Percentiles rank a stretch among this genome's conserved stretches.
Conservation (phyloP, 2,329 filamentous ascomycete species). For the Westerdykella aurantiaca region DNA sequence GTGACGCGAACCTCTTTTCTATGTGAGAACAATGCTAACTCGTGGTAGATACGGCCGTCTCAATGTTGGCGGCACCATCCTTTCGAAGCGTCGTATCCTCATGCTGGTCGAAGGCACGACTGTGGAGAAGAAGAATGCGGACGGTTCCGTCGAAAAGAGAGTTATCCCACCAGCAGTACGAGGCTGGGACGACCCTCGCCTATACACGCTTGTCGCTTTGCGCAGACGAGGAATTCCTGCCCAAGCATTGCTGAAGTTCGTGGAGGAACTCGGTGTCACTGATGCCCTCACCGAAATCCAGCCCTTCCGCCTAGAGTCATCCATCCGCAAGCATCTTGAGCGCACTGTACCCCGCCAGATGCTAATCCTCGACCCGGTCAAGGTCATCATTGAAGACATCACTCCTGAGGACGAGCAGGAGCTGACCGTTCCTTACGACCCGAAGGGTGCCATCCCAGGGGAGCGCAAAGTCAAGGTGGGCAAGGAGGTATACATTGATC, state of each 20-base stretch:
- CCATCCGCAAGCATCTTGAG: constrained; percentile 80
- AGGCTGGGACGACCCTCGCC: constrained; percentile 84
- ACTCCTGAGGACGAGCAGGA: constrained; percentile 60
- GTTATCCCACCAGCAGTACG: constrained; percentile 56
- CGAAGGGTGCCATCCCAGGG: constrained; percentile 60
- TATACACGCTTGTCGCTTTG: constrained; percentile 82
- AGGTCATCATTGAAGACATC: constrained; percentile 76
- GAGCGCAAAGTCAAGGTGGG: constrained; percentile 60
- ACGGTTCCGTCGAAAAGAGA: constrained; percentile 36
- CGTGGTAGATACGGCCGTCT: constrained; percentile 54
- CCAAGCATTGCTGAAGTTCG: constrained; percentile 80
- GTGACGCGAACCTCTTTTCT: constrained; percentile 29
- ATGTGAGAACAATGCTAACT: constrained; percentile 8
- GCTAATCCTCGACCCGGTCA: constrained; percentile 81
- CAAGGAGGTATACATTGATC: constrained; percentile 77
- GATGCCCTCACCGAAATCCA: constrained; percentile 75
- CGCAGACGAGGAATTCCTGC: constrained; percentile 81
- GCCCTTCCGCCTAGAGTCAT: constrained; percentile 76
- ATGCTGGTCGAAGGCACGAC: constrained; percentile 66
- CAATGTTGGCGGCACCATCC: constrained; percentile 75
- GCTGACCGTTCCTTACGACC: constrained; percentile 70
- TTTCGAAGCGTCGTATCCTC: constrained; percentile 79
- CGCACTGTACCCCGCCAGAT: constrained; percentile 81
- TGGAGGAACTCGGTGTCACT: constrained; percentile 87
- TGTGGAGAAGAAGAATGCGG: constrained; percentile 40